Evolutionary conservation across 1,139 yeast genomes (phyloP).

Genomic region (Neolecta irregularis): DNA sequence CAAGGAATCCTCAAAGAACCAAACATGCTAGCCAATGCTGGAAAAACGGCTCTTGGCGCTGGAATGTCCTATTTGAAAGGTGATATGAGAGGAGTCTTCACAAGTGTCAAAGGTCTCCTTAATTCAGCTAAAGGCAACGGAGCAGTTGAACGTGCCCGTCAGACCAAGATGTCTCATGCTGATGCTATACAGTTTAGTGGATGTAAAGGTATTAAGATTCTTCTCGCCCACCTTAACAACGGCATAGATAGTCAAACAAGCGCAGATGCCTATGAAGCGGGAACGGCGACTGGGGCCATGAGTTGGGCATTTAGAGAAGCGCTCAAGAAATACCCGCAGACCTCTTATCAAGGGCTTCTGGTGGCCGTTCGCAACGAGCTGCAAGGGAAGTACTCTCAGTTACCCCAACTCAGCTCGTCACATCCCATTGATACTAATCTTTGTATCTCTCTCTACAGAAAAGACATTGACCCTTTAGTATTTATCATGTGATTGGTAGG

Average conservation of each 20-base stretch:
- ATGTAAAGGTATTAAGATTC: conserved; percentile 70
- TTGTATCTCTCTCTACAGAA: too few relatives aligned
- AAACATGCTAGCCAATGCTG: conserved; percentile 71
- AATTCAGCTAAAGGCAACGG: conserved; percentile 27
- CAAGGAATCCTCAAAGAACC: conserved; percentile 87
- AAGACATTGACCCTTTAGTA: too few relatives aligned
- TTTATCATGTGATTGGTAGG: too few relatives aligned
- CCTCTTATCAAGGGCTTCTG: conserved; percentile 59
- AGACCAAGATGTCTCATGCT: conserved; percentile 66
- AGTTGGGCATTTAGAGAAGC: conserved; percentile 75
- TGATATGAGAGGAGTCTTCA: conserved; percentile 42
- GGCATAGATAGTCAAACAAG: conserved; percentile 10
- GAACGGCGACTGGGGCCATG: conserved; percentile 85
- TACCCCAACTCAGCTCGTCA: conserved; percentile 1
- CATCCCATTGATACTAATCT: background rate
- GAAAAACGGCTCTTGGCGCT: conserved; percentile 57
- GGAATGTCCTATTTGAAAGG: conserved; percentile 60
- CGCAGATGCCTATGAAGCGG: conserved; percentile 10
- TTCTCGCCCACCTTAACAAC: conserved; percentile 11
- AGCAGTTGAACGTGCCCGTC: conserved; percentile 32
- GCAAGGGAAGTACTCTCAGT: conserved; percentile 1
- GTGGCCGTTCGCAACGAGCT: conserved; percentile 58
- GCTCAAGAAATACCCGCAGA: conserved; percentile 50
- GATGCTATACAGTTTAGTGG: conserved; percentile 81
- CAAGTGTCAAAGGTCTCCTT: conserved; percentile 36